A percentile compares a stretch with the other conserved stretches of the same genome.
Conservation (phyloP, 2,329 filamentous ascomycete species). For the Cercospora nicotianae region DNA sequence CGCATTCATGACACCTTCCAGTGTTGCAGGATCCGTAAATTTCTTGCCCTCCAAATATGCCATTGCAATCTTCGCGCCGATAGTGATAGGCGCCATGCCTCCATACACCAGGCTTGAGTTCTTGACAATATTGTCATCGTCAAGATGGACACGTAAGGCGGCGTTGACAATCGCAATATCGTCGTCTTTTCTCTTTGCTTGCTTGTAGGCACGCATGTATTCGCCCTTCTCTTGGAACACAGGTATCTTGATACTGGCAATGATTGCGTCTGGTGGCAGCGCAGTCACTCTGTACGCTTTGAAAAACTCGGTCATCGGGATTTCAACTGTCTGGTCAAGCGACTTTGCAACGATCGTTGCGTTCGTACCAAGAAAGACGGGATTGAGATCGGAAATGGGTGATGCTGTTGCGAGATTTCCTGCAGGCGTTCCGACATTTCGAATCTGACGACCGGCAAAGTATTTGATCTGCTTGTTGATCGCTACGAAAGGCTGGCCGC, state of each 20-base stretch:
- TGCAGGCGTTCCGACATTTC: constrained; percentile 95
- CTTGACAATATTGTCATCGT: constrained; percentile 67
- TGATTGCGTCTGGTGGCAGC: constrained; percentile 75
- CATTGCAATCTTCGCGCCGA: constrained; percentile 78
- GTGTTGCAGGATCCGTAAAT: constrained; percentile 75
- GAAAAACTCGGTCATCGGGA: constrained; percentile 93
- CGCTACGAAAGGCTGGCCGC: constrained; percentile 79
- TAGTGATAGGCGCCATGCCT: constrained; percentile 89
- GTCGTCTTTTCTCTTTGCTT: constrained; percentile 95
- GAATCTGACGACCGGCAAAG: constrained; percentile 92
- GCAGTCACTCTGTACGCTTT: constrained; percentile 86
- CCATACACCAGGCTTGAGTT: constrained; percentile 84
- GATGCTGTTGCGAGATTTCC: constrained; percentile 93
- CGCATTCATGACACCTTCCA: constrained; percentile 86
- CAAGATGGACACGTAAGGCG: constrained; percentile 72
- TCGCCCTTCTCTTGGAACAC: constrained; percentile 73
- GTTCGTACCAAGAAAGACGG: constrained; percentile 85
- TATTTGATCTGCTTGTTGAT: constrained; percentile 93
- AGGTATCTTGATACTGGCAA: constrained; percentile 84
- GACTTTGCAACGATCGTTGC: constrained; percentile 80
- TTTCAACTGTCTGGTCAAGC: constrained; percentile 68
- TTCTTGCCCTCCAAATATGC: constrained; percentile 73
- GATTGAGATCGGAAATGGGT: constrained; percentile 94
- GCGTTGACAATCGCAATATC: constrained; percentile 97
- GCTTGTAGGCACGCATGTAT: constrained; percentile 88